phyloP scores from a whole-genome alignment of 257 asterid genomes.

The Datura wrightii region DNA sequence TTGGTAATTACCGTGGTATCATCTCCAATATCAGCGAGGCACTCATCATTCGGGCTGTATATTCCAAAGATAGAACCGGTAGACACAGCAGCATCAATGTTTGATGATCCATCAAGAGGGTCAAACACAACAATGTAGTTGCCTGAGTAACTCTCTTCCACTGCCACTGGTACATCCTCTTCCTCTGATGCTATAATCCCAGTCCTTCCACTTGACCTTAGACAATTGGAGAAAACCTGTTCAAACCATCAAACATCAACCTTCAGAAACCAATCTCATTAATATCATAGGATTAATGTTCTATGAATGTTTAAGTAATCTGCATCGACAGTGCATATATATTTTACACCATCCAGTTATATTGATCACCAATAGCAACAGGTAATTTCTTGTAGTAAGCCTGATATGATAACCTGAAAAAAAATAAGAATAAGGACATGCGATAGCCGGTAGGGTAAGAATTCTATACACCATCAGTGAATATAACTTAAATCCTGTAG shows the following conservation, averaged over 20 bases:
- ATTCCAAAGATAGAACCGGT: slow-evolving; percentile 97
- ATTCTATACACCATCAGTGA: neutral
- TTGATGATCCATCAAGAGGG: slow-evolving; percentile 96
- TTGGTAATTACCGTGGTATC: slow-evolving; percentile 57
- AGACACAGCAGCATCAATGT: slow-evolving; percentile 92
- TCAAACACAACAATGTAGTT: slow-evolving; percentile 95
- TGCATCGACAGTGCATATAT: neutral
- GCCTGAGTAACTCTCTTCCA: slow-evolving; percentile 95
- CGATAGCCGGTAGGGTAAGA: neutral
- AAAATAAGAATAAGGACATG: neutral
- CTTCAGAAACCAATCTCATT: slow-evolving; percentile 12
- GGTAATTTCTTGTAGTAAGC: neutral
- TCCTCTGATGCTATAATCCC: slow-evolving; percentile 99
- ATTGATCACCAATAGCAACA: neutral
- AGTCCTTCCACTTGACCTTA: slow-evolving; percentile 94
- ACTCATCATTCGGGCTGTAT: slow-evolving; percentile 85
- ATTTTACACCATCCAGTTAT: neutral
- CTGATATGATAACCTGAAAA: neutral
- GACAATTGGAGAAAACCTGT: slow-evolving; percentile 83
- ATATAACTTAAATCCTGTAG: neutral
- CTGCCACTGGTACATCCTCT: slow-evolving; percentile 98
- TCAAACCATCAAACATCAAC: slow-evolving; percentile 33
- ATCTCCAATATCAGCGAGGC: slow-evolving; percentile 71
- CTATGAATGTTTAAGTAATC: neutral
- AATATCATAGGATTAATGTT: neutral